Evolutionary conservation across 2,329 filamentous ascomycete species (phyloP), one percentile per base, ranked within the genome.

Genomic region (Xylariaceae sp.): DNA sequence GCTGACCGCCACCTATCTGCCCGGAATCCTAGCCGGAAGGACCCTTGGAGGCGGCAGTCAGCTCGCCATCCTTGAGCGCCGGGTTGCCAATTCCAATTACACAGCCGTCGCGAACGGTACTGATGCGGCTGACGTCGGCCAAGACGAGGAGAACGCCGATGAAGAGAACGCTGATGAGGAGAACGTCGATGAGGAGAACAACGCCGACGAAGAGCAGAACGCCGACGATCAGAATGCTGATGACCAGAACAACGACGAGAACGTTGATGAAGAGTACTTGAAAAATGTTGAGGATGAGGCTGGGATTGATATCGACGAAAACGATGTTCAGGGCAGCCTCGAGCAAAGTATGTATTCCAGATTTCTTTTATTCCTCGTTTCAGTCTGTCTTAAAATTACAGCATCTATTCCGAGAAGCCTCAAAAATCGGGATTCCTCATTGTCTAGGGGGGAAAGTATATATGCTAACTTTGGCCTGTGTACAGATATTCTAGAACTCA

Each of bases 1-100:
- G 44, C 58, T 69, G 56, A 65, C 63, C 48, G 60, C 62, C 23
- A 26, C 23, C 54, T 67, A 60, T 45, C 42, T 70, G 20, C 59
- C 65, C 18, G 48, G 53, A 43, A 60, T 63, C 29, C 56, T 62
- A 46, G 60, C 60, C 10, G 45, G 41, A 5, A 32, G 45, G 6
- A 49, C 48, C 21, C 47, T 60, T 19, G 55, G 54, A 2, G 52
- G 52, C 40, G 50, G 50, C 12, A 48, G 53, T 5, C 57, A 64
- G 42, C 40, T 57, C 3, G 58, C 54, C 10, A 49, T 32, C 20
- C 29, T 19, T 18, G 20, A 40, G 26, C 45, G 23, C 16, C 42
- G 48, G 14, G 53, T 56, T 16, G 52, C 21, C 48, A 12, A 29
- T 5, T 5, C 10, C 10, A 62, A 64, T 29, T 56, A 48, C 16